These are phyloP conservation scores for Suhomyces vadensis DNA, from an alignment of 805 yeast genomes.

Conservation along the genomic window DNA sequence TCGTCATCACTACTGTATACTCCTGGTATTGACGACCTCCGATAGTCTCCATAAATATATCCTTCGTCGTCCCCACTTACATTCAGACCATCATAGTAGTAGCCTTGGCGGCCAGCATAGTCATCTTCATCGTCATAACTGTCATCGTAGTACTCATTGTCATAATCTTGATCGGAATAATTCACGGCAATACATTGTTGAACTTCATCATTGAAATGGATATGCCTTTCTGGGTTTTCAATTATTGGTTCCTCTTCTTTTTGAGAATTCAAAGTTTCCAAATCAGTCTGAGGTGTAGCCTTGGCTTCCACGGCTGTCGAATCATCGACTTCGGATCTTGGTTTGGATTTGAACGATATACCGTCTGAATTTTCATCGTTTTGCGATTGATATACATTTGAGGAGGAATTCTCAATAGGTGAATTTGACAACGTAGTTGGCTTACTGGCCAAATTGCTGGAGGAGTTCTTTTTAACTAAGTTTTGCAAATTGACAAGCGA, in stretches of 20 bases:
- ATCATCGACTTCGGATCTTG: not conserved
- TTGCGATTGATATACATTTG: not conserved
- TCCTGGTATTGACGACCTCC: not conserved
- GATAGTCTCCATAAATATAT: slow-evolving; percentile 7
- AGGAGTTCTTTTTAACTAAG: slow-evolving; percentile 9
- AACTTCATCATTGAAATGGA: slow-evolving; percentile 92
- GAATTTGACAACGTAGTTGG: not conserved
- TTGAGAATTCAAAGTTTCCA: no score
- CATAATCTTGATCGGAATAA: slow-evolving; percentile 25
- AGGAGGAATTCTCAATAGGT: not conserved
- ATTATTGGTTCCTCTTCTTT: slow-evolving; percentile 17
- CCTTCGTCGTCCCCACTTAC: slow-evolving; percentile 22
- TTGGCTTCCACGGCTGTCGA: not conserved
- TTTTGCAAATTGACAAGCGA: slow-evolving; percentile 17
- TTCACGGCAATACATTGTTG: slow-evolving; percentile 88
- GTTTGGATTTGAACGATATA: not conserved
- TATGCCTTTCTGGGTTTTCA: slow-evolving; percentile 54
- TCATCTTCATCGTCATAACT: slow-evolving; percentile 28
- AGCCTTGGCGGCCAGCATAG: slow-evolving; percentile 19
- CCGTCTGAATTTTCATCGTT: not conserved
- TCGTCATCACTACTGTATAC: slow-evolving; percentile 6
- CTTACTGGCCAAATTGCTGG: slow-evolving; percentile 1
- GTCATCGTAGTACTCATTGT: slow-evolving; percentile 38
- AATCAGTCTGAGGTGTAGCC: not conserved
- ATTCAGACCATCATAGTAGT: slow-evolving; percentile 10